Base-by-base conservation (phyloP, 495 filamentous ascomycete species). In the Neurospora sp. region DNA sequence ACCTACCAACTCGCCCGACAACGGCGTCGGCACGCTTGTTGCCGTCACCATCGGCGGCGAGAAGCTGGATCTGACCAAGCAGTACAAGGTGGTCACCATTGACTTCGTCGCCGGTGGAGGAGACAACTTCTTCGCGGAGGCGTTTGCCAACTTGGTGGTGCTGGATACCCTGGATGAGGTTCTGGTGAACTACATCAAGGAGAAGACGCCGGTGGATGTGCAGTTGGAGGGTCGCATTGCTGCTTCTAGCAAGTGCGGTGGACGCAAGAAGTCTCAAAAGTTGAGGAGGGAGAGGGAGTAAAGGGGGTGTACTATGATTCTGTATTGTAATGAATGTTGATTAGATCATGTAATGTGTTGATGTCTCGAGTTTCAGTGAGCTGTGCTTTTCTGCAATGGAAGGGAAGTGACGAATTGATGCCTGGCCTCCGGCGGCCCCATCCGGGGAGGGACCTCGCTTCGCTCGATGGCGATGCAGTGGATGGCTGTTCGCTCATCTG, bases 91-190 rank as follows among this genome's bases (percentile, higher is more conserved):
- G 7, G 84, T 87, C 18, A 88, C 87, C 2, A 75, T 87, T 3
- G 88, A 89, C 76, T 90, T 89, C 70, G 38, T 90, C 5, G 85
- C 87, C 0, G 79, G 78, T 0, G 87, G 87, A 9, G 88, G 88
- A 12, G 88, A 90, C 72, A 89, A 89, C 72, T 85, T 87, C 72
- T 79, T 88, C 72, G 73, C 76, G 9, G 77, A 81, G 16, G 39
- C 80, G 0, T 75, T 77, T 37, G 74, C 78, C 37, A 80, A 80
- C 38, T 72, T 84, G 9, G 81, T 84, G 14, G 72, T 80, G 2
- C 79, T 89, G 1, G 84, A 89, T 74, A 85, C 84, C 0, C 78
- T 88, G 73, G 87, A 88, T 70, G 82, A 88, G 75, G 86, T 88
- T 1, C 76, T 89, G 12, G 79, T 81, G 3, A 66, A 77, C 7